A percentile compares a stretch with the other conserved stretches of the same genome.
These are phyloP conservation scores for Pseudodiploospora longispora DNA, from an alignment of 2,329 filamentous ascomycete species.

Conservation along the genomic window DNA sequence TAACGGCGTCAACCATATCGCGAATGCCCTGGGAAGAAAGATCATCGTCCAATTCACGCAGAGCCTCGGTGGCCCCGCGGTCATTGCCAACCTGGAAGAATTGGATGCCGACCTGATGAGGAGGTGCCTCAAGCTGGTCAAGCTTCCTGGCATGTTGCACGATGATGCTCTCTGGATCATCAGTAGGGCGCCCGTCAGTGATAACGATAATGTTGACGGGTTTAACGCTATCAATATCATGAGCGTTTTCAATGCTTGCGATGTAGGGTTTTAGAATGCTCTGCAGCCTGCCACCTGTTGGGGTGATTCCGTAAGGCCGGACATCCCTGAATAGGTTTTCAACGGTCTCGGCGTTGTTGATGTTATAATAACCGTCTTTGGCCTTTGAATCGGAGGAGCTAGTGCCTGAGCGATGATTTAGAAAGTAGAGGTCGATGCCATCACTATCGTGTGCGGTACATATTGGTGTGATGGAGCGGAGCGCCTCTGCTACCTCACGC, in stretches of 20 bases:
- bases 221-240: conserved; percentile 45
- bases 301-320: conserved; percentile 58
- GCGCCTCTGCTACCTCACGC: conserved; percentile 62
- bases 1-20: conserved; percentile 89
- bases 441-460: conserved; percentile 73
- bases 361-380: conserved; percentile 52
- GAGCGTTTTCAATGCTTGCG: conserved; percentile 26
- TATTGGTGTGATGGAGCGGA: conserved; percentile 70
- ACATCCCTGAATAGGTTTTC: conserved; percentile 63
- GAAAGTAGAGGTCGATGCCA: conserved; percentile 85
- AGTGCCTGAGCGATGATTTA: conserved; percentile 55
- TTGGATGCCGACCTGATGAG: conserved; percentile 83
- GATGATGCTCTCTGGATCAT: conserved; percentile 69
- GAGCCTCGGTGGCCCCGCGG: conserved; percentile 50
- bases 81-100: conserved; percentile 92
- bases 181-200: conserved; percentile 76
- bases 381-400: conserved; percentile 29
- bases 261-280: conserved; percentile 70
- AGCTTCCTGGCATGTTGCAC: conserved; percentile 60
- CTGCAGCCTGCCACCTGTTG: conserved; percentile 64
- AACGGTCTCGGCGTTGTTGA: conserved; percentile 52
- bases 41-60: conserved; percentile 69
- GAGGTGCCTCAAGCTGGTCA: conserved; percentile 59
- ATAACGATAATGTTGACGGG: conserved; percentile 89
- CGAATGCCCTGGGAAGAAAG: conserved; percentile 50